Evolutionary conservation across 139 green algal species (phyloP).

Genomic region (Ulvella scutata): DNA sequence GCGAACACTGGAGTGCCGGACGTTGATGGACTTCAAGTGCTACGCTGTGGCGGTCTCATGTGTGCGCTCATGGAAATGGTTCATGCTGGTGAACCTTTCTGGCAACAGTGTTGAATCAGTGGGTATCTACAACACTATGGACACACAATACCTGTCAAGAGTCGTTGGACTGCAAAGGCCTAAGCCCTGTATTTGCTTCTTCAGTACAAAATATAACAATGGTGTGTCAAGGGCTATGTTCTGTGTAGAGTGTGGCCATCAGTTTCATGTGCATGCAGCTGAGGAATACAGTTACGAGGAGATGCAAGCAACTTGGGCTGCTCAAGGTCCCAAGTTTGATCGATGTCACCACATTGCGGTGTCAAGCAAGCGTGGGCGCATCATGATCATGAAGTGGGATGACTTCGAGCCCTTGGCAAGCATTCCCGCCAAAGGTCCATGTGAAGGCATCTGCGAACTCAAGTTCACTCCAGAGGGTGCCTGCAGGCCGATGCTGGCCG

Average conservation of each 20-base stretch:
- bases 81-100: too few species aligned
- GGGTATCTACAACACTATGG: too few species aligned
- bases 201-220: too few species aligned
- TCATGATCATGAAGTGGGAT: constrained; percentile 22
- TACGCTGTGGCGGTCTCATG: neutral
- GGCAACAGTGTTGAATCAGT: too few species aligned
- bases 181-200: too few species aligned
- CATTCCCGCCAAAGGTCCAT: constrained; percentile 6
- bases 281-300: neutral
- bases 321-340: neutral
- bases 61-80: too few species aligned
- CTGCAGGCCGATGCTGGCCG: constrained; percentile 19
- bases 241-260: too few species aligned
- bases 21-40: constrained; percentile 1
- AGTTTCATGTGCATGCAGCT: too few species aligned
- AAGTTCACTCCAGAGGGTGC: constrained; percentile 28
- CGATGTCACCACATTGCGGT: constrained; percentile 25
- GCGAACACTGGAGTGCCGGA: neutral
- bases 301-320: neutral
- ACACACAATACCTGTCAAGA: too few species aligned
- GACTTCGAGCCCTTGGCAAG: constrained; percentile 25
- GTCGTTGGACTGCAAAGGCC: too few species aligned
- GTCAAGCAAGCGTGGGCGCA: constrained; percentile 10
- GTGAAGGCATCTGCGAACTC: constrained; percentile 24
- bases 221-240: too few species aligned